A percentile compares a stretch with the other conserved stretches of the same genome.
These are phyloP conservation scores for Penicillium malachiteum DNA, from an alignment of 495 filamentous ascomycete genomes.

Conservation along the genomic window DNA sequence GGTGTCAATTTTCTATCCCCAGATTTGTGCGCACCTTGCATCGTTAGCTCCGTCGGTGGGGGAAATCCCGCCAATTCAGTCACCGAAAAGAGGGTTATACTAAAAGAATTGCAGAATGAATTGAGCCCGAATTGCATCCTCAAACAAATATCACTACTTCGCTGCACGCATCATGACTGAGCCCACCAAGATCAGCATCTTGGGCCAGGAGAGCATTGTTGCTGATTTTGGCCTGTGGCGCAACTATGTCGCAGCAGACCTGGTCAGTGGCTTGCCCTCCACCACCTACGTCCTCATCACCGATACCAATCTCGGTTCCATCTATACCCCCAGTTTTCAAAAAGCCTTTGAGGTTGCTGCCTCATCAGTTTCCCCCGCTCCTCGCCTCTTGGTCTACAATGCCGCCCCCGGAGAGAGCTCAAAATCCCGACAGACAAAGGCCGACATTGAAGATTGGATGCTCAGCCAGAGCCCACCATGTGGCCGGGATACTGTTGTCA, in stretches of 20 bases:
- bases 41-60: conserved; percentile 24
- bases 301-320: conserved; percentile 83
- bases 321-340: conserved; percentile 77
- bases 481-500: conserved; percentile 90
- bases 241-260: conserved; percentile 75
- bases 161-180: conserved; percentile 34
- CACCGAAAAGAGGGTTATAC: conserved; percentile 3
- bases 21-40: conserved; percentile 15
- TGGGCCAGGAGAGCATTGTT: conserved; percentile 76
- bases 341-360: conserved; percentile 62
- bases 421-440: conserved; percentile 90
- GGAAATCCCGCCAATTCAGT: conserved; percentile 13
- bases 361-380: conserved; percentile 48
- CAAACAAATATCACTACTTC: conserved; percentile 4
- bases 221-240: conserved; percentile 92
- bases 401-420: conserved; percentile 90
- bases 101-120: conserved; percentile 35
- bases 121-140: conserved; percentile 20
- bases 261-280: conserved; percentile 72
- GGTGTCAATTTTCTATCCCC: conserved; percentile 6
- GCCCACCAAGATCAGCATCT: conserved; percentile 53
- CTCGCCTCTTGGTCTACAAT: conserved; percentile 78
- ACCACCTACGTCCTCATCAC: conserved; percentile 96
- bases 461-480: conserved; percentile 70
- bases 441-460: conserved; percentile 97